Conservation (phyloP, 768 basidiomycete genomes). For the Tulasnella sp. region DNA sequence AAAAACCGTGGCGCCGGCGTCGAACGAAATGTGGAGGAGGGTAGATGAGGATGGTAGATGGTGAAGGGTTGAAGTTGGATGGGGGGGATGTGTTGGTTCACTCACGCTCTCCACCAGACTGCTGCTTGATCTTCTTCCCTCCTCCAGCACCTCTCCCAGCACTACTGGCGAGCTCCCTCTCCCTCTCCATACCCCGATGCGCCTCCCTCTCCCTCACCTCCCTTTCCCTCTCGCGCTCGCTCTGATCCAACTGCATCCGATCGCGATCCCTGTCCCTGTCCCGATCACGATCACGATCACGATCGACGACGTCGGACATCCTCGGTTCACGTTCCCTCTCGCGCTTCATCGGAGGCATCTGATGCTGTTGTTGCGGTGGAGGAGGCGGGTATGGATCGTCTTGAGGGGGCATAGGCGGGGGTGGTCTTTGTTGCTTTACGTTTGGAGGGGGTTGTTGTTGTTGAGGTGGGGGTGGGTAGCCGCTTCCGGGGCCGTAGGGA, state of each 20-base stretch:
- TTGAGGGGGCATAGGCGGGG: too few relatives aligned
- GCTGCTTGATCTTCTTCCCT: too few relatives aligned
- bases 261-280: slow-evolving; percentile 23
- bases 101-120: too few relatives aligned
- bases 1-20: too few relatives aligned
- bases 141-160: neutral
- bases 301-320: slow-evolving; percentile 17
- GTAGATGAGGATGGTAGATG: too few relatives aligned
- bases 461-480: slow-evolving; percentile 23
- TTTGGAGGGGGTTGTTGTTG: slow-evolving; percentile 22
- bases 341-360: slow-evolving; percentile 20
- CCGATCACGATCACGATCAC: slow-evolving; percentile 4
- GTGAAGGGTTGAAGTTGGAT: too few relatives aligned
- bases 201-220: slow-evolving; percentile 22
- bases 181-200: slow-evolving; percentile 11
- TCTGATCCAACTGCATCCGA: slow-evolving; percentile 25
- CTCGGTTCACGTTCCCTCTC: slow-evolving; percentile 27
- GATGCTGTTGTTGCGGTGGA: slow-evolving; percentile 14
- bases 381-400: slow-evolving; percentile 8
- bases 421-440: slow-evolving; percentile 11
- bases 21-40: too few relatives aligned
- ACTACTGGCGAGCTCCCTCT: neutral
- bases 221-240: slow-evolving; percentile 27
- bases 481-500: slow-evolving; percentile 24
- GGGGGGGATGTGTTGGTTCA: neutral